Percentiles rank a stretch among this genome's conserved stretches.
These are phyloP conservation scores for Lentinus polychrous DNA, from an alignment of 1,284 basidiomycete species.

Conservation along the genomic window DNA sequence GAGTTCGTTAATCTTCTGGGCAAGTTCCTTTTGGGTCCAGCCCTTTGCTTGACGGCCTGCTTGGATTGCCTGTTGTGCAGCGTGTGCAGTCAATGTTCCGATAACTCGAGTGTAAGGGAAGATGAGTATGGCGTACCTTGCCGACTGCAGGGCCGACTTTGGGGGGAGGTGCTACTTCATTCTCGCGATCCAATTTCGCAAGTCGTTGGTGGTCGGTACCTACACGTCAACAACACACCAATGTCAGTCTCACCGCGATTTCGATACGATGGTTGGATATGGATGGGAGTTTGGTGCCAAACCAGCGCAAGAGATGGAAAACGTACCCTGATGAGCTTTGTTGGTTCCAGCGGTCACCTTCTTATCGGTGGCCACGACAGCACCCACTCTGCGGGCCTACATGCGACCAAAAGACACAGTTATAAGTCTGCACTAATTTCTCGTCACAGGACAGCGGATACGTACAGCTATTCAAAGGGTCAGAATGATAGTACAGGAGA, in stretches of 20 bases:
- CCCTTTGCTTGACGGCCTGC: slow-evolving; percentile 73
- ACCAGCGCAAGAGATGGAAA: slow-evolving; percentile 8
- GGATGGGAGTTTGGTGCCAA: neutral
- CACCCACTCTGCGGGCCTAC: slow-evolving; percentile 65
- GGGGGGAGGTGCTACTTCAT: slow-evolving; percentile 92
- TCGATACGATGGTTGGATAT: neutral
- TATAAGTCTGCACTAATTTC: neutral
- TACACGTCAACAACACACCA: slow-evolving; percentile 22
- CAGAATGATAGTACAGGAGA: neutral
- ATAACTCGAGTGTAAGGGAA: neutral
- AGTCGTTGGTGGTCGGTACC: slow-evolving; percentile 92
- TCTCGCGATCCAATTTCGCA: slow-evolving; percentile 90
- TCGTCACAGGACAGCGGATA: slow-evolving; percentile 8
- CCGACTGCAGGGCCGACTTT: slow-evolving; percentile 80
- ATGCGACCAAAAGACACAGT: slow-evolving; percentile 2
- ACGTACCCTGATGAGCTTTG: slow-evolving; percentile 64
- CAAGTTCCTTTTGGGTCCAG: slow-evolving; percentile 90
- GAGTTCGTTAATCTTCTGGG: slow-evolving; percentile 90
- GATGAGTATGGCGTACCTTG: slow-evolving; percentile 45
- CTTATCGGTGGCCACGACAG: slow-evolving; percentile 74
- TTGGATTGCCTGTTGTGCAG: slow-evolving; percentile 64
- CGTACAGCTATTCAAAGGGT: slow-evolving; percentile 38
- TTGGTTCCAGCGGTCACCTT: slow-evolving; percentile 60
- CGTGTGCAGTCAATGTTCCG: neutral
- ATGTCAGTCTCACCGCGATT: neutral